Conservation (phyloP, 2,329 filamentous ascomycete species). For the Calonectria pauciramosa region DNA sequence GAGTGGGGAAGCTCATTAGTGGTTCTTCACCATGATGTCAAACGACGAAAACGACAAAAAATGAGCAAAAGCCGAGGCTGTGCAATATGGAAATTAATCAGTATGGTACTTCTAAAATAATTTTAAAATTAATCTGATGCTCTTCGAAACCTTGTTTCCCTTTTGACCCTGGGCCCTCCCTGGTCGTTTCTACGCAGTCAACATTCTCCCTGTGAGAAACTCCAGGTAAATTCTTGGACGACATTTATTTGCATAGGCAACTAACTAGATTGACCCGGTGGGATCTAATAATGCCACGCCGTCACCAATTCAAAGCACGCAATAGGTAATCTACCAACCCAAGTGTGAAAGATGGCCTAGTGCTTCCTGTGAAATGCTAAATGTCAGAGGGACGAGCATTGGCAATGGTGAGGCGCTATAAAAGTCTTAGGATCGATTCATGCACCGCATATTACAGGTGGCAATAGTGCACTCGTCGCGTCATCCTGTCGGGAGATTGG, state of each 20-base stretch:
- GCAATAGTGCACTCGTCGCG: background rate
- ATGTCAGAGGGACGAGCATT: background rate
- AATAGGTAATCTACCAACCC: too few relatives aligned
- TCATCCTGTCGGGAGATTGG: background rate
- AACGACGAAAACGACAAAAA: background rate
- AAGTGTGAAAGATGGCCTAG: too few relatives aligned
- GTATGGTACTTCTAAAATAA: background rate
- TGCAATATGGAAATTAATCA: background rate
- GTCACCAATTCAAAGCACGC: too few relatives aligned
- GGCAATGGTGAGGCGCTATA: too few relatives aligned
- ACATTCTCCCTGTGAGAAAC: background rate
- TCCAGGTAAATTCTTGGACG: background rate
- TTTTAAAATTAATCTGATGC: background rate
- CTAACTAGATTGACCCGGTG: background rate
- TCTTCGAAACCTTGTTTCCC: background rate
- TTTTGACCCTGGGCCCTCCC: background rate
- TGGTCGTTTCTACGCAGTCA: background rate
- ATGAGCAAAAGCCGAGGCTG: background rate
- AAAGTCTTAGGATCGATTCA: too few relatives aligned
- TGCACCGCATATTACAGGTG: background rate
- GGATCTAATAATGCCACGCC: background rate
- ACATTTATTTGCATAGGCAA: background rate
- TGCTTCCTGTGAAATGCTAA: background rate
- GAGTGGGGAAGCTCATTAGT: background rate
- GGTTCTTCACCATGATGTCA: background rate